phyloP scores from a whole-genome alignment of 139 green algal species.

The Micractinium conductrix region DNA sequence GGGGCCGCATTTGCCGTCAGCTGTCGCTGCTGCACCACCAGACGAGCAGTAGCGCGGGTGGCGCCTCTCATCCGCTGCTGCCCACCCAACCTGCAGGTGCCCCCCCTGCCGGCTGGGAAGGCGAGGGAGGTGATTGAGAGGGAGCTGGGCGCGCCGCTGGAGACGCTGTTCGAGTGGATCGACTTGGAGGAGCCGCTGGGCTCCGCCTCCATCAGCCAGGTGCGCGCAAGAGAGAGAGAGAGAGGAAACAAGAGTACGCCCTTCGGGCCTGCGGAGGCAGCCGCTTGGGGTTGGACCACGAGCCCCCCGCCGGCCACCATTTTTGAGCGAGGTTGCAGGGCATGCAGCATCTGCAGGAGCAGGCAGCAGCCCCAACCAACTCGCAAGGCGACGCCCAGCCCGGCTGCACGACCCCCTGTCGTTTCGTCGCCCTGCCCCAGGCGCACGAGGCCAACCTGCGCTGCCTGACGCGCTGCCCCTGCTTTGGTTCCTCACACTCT shows the following conservation, averaged over 20 bases:
- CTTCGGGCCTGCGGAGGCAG: too few relatives aligned
- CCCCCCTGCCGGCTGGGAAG: conserved; percentile 67
- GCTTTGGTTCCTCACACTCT: neutral
- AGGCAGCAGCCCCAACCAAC: too few relatives aligned
- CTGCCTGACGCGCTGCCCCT: neutral
- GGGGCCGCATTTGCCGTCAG: conserved; percentile 74
- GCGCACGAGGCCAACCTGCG: too few relatives aligned
- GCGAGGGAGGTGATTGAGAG: conserved; percentile 57
- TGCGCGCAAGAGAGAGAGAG: too few relatives aligned
- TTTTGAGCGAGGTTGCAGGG: too few relatives aligned
- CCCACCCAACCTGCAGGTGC: conserved; percentile 53
- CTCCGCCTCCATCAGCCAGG: conserved; percentile 92
- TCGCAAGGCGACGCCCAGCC: too few relatives aligned
- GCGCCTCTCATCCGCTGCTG: neutral
- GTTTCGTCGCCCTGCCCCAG: too few relatives aligned
- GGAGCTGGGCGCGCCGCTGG: conserved; percentile 74
- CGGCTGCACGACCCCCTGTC: too few relatives aligned
- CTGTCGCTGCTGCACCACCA: conserved; percentile 53
- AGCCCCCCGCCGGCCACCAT: too few relatives aligned
- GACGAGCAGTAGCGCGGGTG: neutral
- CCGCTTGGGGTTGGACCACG: too few relatives aligned
- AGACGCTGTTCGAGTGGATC: conserved; percentile 91
- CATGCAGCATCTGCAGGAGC: too few relatives aligned
- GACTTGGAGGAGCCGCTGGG: conserved; percentile 86
- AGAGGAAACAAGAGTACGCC: too few relatives aligned